A percentile compares a stretch with the other conserved stretches of the same genome.
Evolutionary conservation across 495 filamentous ascomycete genomes (phyloP).

Genomic region (Talaromyces proteolyticus): DNA sequence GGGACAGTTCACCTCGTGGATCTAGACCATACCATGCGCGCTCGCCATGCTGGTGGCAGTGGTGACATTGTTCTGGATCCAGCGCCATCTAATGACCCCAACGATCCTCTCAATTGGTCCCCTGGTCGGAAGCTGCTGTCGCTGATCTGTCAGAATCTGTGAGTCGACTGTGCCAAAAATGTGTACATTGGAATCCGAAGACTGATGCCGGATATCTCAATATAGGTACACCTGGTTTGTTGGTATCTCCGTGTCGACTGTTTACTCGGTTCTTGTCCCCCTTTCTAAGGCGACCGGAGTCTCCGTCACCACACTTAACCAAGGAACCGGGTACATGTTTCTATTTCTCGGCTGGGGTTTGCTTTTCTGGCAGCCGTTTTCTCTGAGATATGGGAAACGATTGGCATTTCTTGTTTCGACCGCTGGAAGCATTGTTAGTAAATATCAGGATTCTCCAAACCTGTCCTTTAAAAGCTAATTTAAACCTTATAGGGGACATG

Average conservation of each 20-base stretch:
- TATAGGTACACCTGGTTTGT: slow-evolving; percentile 52
- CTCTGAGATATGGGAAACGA: slow-evolving; percentile 62
- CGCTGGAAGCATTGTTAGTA: slow-evolving; percentile 46
- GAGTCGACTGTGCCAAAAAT: no score
- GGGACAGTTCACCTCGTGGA: slow-evolving; percentile 52
- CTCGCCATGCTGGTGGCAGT: slow-evolving; percentile 32
- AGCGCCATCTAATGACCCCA: slow-evolving; percentile 48
- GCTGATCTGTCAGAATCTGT: slow-evolving; percentile 41
- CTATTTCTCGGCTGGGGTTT: slow-evolving; percentile 57
- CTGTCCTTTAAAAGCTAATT: not conserved
- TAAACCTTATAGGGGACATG: slow-evolving; percentile 15
- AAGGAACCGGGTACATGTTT: slow-evolving; percentile 62
- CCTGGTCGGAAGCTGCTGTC: slow-evolving; percentile 47
- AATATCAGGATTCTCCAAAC: not conserved
- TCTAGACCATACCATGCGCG: slow-evolving; percentile 38
- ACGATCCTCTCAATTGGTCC: slow-evolving; percentile 61
- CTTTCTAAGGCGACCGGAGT: slow-evolving; percentile 51
- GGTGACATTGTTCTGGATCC: slow-evolving; percentile 55
- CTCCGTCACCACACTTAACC: slow-evolving; percentile 45
- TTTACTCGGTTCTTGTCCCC: slow-evolving; percentile 56
- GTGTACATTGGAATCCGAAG: no score
- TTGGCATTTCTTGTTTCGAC: slow-evolving; percentile 52
- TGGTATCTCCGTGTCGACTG: slow-evolving; percentile 53
- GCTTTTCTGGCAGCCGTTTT: slow-evolving; percentile 65
- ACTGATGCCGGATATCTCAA: no score